A percentile compares a stretch with the other conserved stretches of the same genome.
Conservation (phyloP, 176 grass and related monocot genomes). For the Musa itinerans region DNA sequence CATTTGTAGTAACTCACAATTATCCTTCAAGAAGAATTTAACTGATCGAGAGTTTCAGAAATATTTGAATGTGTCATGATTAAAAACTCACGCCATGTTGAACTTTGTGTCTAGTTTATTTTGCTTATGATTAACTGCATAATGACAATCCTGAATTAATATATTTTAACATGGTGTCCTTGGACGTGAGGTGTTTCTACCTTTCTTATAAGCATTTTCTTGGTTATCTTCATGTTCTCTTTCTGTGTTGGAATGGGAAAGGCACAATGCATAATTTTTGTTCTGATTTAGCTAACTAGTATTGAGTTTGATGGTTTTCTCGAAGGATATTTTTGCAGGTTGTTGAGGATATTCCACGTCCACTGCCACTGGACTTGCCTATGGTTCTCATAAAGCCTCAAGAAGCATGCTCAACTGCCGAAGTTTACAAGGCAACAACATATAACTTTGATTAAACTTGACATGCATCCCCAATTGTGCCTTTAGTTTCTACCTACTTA, state of each 20-base stretch:
- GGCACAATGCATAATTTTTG: too few species aligned
- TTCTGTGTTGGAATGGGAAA: too few species aligned
- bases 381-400: constrained; percentile 88
- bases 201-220: too few species aligned
- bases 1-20: too few species aligned
- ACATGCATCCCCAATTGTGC: not conserved
- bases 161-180: not conserved
- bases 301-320: not conserved
- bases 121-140: not conserved
- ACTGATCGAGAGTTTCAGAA: too few species aligned
- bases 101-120: not conserved
- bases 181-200: not conserved
- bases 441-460: not conserved
- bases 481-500: constrained; percentile 19
- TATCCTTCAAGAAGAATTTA: too few species aligned
- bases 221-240: too few species aligned
- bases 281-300: too few species aligned
- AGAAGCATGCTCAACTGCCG: constrained; percentile 85
- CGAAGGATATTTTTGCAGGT: constrained; percentile 38
- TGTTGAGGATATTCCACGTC: constrained; percentile 66
- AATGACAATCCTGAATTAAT: not conserved
- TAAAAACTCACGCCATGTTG: not conserved
- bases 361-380: constrained; percentile 49
- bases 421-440: constrained; percentile 87
- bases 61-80: not conserved